phyloP scores from a whole-genome alignment of 2,329 filamentous ascomycete genomes.

The Neocatenulostroma microsporum region DNA sequence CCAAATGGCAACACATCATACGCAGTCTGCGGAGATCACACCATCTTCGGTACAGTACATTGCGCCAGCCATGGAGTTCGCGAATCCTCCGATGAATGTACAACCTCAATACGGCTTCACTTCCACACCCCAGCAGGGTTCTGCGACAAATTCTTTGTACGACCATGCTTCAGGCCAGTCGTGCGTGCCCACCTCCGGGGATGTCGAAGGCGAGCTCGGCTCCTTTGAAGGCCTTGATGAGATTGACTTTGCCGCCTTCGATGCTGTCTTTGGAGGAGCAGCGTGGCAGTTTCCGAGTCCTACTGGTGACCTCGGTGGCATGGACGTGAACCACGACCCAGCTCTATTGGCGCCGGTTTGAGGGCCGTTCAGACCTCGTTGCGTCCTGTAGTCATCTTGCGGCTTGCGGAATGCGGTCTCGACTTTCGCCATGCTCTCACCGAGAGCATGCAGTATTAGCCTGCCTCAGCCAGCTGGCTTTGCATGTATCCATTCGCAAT shows the following conservation, averaged over 20 bases:
- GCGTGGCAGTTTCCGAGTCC: conserved; percentile 5
- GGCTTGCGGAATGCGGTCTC: too few species aligned
- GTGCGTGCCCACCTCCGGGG: background rate
- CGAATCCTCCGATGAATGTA: too few species aligned
- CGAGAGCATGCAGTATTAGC: background rate
- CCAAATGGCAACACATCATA: too few species aligned
- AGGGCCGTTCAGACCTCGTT: too few species aligned
- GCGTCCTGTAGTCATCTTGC: too few species aligned
- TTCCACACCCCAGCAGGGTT: too few species aligned
- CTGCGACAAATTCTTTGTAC: background rate
- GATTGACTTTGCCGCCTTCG: conserved; percentile 10
- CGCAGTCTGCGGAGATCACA: background rate
- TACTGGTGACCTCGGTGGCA: too few species aligned
- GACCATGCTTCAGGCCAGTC: background rate
- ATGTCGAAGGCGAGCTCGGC: conserved; percentile 1
- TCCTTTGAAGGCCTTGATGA: conserved; percentile 1
- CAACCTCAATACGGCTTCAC: too few species aligned
- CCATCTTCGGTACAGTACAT: background rate
- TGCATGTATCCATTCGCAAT: conserved; percentile 9
- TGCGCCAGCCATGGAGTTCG: background rate
- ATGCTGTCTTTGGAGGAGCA: conserved; percentile 5
- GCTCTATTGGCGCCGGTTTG: too few species aligned
- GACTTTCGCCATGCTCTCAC: background rate
- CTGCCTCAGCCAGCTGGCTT: background rate
- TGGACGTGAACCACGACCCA: too few species aligned